phyloP scores from a whole-genome alignment of 495 filamentous ascomycete species.

The Daldinia caldariorum region DNA sequence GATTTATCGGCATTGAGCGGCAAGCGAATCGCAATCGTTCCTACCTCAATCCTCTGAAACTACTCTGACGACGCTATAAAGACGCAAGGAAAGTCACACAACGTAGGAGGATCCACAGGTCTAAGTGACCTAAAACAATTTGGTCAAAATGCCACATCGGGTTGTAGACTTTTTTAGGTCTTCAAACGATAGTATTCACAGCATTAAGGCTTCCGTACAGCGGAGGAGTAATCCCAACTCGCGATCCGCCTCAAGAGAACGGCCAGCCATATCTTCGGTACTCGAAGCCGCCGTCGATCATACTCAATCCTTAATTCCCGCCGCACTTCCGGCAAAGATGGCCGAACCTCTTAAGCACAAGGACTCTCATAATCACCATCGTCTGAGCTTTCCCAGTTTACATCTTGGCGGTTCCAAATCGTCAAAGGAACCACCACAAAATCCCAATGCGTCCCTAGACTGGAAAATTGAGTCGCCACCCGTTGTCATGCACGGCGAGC shows the following conservation, averaged over 20 bases:
- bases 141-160: conserved; percentile 60
- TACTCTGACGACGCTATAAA: background rate
- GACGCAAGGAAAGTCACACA: conserved; percentile 14
- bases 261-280: conserved; percentile 47
- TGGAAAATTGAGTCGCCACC: conserved; percentile 91
- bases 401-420: conserved; percentile 56
- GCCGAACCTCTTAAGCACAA: conserved; percentile 46
- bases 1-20: conserved; percentile 5
- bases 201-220: conserved; percentile 48
- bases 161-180: conserved; percentile 61
- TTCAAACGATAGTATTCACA: conserved; percentile 49
- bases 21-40: conserved; percentile 15
- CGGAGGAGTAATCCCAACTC: conserved; percentile 41
- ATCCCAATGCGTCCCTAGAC: conserved; percentile 66
- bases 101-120: conserved; percentile 19
- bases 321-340: conserved; percentile 48
- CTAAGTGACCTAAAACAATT: conserved; percentile 9
- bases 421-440: conserved; percentile 54
- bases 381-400: conserved; percentile 59
- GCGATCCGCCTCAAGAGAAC: conserved; percentile 40
- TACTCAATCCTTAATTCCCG: conserved; percentile 25
- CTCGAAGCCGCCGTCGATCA: conserved; percentile 48
- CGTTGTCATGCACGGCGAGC: conserved; percentile 79
- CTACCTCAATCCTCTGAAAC: background rate
- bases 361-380: conserved; percentile 55